Evolutionary conservation across 371 early-diverging fungal genomes (phyloP), one percentile per base, ranked within the genome.

Genomic region (Funneliformis caledonium): DNA sequence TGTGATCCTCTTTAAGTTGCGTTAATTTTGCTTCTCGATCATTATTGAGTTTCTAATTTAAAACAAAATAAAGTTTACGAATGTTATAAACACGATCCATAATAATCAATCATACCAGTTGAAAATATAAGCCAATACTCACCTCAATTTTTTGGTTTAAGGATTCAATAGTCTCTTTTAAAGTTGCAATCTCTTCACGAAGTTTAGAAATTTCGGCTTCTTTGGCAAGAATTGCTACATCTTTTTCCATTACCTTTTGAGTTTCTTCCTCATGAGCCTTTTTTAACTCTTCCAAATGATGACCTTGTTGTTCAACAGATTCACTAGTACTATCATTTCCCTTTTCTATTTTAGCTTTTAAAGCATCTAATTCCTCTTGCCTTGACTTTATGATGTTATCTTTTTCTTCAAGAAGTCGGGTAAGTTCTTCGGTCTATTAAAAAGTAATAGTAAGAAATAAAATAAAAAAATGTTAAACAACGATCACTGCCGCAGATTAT

Each of bases 211-310:
- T 78, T 16, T 68, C 69, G 6, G 52, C 50, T 52, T 78, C 78
- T 37, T 78, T 78, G 4, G 47, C n/a, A 42, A 78, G 31, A 22
- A 76, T 61, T 42, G 78, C 65, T 52, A 52, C 78, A 52, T 78
- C 78, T 11, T 33, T 67, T 12, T 78, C 78, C 1, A 68, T 78
- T 69, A 69, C 26, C 56, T 67, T 64, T 26, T 33, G 33, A 78
- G 9, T 78, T 48, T 68, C 78, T 12, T 78, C 78, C 50, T 77
- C 77, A 59, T 74, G 74, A 26, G 74, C 59, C 56, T 74, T 74
- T 74, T 76, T 76, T 8, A 62, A 42, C 45, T 76, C 76, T 76
- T 56, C 76, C 61, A 76, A 62, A 22, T 61, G 19, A 8, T 42
- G 61, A 61, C 22, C 52, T 6, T 62, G 61, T 45, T 33, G 26